Evolutionary conservation across 768 basidiomycete genomes (phyloP), one percentile per base, ranked within the genome.

Genomic region (Tulasnella sp.): DNA sequence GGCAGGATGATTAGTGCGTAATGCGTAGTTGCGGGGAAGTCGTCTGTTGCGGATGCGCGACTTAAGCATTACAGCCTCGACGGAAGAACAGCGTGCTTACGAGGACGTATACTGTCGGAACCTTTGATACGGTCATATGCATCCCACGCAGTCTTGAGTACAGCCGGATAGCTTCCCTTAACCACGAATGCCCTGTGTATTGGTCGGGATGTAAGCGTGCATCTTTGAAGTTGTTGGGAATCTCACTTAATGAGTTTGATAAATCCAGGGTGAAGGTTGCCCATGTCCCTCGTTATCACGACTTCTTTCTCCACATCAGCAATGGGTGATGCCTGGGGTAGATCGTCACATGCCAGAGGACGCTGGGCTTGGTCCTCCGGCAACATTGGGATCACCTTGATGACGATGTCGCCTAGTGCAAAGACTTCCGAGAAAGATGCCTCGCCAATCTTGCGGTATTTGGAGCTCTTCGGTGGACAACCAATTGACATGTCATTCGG

Each of bases 341-440:
- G 12, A 84, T 84, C 15, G 59, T 62, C 4, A 6, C 39, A 51
- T 11, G 57, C 58, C 42, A 49, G 52, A 59, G 37, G 60, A 15
- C 23, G 6, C 34, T 12, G 17, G 34, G 14, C 19, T 1, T 27
- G 11, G 11, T 17, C 71, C 63, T 82, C 81, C 60, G 78, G 73
- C 49, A 80, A 74, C 35, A 92, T 69, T 5, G 90, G 91, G 35
- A 93, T 81, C 42, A 96, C 76, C 72, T 93, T 94, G 61, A 93
- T 74, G n/a, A 93, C 91, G 32, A 93, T 80, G 62, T 86, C 79
- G 2, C 84, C 84, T 49, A 92, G 83, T 6, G 85, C 85, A 68
- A 89, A 99, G 27, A 99, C 96, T 66, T 99, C 96, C 0, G 90
- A 94, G 69, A 86, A 99, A 48, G 86, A 89, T 6, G 96, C 96